Conservation (phyloP, 2,329 filamentous ascomycete genomes). For the Aureobasidium sp. region DNA sequence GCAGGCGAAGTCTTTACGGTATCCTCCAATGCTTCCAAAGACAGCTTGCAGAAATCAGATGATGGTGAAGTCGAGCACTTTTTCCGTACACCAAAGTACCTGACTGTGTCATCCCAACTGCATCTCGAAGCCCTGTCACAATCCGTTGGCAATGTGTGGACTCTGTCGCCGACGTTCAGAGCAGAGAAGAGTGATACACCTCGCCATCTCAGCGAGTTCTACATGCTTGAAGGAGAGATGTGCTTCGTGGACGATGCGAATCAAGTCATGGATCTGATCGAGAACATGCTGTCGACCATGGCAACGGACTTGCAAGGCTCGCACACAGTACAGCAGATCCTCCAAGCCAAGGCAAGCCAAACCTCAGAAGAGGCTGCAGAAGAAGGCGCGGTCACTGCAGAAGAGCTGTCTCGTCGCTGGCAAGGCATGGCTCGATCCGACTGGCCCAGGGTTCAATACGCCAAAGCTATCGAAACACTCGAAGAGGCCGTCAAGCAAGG, state of each 20-base stretch:
- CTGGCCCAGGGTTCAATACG: constrained; percentile 84
- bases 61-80: constrained; percentile 48
- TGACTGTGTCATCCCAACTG: constrained; percentile 90
- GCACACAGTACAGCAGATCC: constrained; percentile 36
- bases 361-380: constrained; percentile 27
- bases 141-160: constrained; percentile 85
- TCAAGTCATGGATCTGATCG: constrained; percentile 70
- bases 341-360: constrained; percentile 30
- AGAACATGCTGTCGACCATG: constrained; percentile 63
- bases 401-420: constrained; percentile 63
- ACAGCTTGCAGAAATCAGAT: constrained; percentile 27
- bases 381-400: constrained; percentile 36
- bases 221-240: constrained; percentile 94
- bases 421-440: constrained; percentile 58
- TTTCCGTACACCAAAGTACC: constrained; percentile 82
- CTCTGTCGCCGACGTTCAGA: constrained; percentile 85
- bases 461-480: constrained; percentile 65
- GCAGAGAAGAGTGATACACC: constrained; percentile 91
- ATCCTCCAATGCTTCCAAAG: constrained; percentile 23
- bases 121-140: constrained; percentile 90
- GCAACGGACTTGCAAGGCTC: constrained; percentile 32
- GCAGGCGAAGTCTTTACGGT: constrained; percentile 89
- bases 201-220: constrained; percentile 92
- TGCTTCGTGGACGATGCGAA: constrained; percentile 66
- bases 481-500: constrained; percentile 39